These are phyloP conservation scores for Physcomitrellopsis africana DNA, from an alignment of 225 moss, liverwort and hornwort species.

Conservation along the genomic window DNA sequence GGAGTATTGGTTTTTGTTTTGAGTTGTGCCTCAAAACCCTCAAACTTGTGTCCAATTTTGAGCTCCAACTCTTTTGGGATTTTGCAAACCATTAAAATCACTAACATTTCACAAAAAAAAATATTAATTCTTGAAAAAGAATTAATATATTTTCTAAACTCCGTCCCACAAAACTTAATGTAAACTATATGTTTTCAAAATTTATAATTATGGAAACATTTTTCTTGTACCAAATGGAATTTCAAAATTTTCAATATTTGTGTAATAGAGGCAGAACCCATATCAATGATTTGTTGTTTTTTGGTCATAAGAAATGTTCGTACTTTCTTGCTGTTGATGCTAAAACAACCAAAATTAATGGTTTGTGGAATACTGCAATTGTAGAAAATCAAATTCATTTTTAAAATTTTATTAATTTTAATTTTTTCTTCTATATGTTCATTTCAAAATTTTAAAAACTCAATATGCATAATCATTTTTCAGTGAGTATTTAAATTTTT, in stretches of 20 bases:
- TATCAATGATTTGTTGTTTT: slow-evolving; percentile 73
- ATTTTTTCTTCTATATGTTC: no score
- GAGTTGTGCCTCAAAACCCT: slow-evolving; percentile 68
- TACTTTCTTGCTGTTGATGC: slow-evolving; percentile 71
- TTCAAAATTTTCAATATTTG: background rate
- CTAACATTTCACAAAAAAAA: slow-evolving; percentile 28
- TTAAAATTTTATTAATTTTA: no score
- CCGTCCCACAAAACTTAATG: background rate
- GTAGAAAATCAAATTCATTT: background rate
- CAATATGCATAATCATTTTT: no score
- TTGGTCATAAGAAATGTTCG: slow-evolving; percentile 73
- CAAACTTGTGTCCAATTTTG: slow-evolving; percentile 74
- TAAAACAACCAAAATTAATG: slow-evolving; percentile 82
- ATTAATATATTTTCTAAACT: no score
- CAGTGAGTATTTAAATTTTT: no score
- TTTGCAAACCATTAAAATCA: slow-evolving; percentile 63
- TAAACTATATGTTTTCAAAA: background rate
- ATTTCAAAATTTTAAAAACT: no score
- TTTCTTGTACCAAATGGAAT: no score
- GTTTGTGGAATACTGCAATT: slow-evolving; percentile 69
- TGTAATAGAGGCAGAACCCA: slow-evolving; percentile 39
- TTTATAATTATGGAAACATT: no score
- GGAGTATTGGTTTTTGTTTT: slow-evolving; percentile 72
- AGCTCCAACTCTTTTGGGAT: slow-evolving; percentile 66
- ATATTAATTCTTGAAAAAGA: rapidly evolving